phyloP scores from a whole-genome alignment of 2,329 filamentous ascomycete genomes.

The Fusarium transvaalense region DNA sequence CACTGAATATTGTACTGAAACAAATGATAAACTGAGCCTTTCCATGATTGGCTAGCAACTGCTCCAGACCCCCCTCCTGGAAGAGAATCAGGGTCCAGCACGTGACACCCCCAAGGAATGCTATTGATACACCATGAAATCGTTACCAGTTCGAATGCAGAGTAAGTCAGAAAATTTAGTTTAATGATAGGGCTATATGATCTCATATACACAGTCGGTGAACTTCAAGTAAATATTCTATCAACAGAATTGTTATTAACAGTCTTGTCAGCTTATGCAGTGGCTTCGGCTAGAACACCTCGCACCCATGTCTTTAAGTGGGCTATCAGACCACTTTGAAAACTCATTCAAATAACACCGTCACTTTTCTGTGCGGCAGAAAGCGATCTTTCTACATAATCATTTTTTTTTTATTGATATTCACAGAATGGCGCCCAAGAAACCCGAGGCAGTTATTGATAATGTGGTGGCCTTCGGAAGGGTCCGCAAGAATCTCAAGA shows the following conservation, averaged over 20 bases:
- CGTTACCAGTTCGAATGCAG: fast-evolving
- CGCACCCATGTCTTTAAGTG: slow-evolving; percentile 46
- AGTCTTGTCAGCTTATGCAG: background rate
- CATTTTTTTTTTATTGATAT: slow-evolving; percentile 12
- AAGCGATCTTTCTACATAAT: slow-evolving; percentile 9
- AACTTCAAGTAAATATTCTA: background rate
- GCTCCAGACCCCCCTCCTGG: background rate
- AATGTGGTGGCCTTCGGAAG: slow-evolving; percentile 62
- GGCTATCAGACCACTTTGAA: slow-evolving; percentile 47
- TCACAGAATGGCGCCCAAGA: slow-evolving; percentile 58
- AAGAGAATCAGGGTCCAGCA: slow-evolving; percentile 16
- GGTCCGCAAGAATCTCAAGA: slow-evolving; percentile 60
- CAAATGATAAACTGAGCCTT: background rate
- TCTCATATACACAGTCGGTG: background rate
- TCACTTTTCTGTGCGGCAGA: slow-evolving; percentile 18
- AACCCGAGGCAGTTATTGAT: slow-evolving; percentile 55
- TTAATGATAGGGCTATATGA: fast-evolving
- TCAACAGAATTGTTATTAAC: background rate
- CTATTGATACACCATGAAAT: background rate
- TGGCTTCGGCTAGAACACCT: slow-evolving; percentile 29
- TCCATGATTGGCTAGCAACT: background rate
- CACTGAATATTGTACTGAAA: background rate
- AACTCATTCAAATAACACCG: slow-evolving; percentile 38
- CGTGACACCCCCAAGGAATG: slow-evolving; percentile 18
- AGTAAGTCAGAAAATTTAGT: background rate